Evolutionary conservation across 306 rosid species (phyloP).

Genomic region (Corylus heterophylla): DNA sequence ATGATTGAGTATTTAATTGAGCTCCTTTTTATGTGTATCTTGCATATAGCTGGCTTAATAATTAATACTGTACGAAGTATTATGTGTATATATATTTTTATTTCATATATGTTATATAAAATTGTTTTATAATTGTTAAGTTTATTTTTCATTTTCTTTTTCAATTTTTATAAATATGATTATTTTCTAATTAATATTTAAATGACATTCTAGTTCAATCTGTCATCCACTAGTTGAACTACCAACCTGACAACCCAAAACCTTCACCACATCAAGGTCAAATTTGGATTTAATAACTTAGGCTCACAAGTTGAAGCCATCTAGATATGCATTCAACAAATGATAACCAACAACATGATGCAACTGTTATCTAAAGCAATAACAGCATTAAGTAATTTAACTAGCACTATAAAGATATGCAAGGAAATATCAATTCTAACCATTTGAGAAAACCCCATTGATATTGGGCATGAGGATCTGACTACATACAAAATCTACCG

Average conservation of each 20-base stretch:
- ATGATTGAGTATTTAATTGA: background rate
- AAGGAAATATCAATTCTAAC: background rate
- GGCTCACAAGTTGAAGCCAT: background rate
- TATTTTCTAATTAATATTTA: background rate
- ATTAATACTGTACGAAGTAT: background rate
- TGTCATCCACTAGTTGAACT: too few species aligned
- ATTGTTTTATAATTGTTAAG: background rate
- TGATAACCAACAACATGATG: background rate
- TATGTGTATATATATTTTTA: background rate
- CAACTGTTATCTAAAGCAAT: background rate
- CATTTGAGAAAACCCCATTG: background rate
- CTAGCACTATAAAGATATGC: background rate
- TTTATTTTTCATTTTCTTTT: background rate
- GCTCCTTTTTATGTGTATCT: background rate
- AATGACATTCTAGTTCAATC: background rate
- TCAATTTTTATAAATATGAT: background rate
- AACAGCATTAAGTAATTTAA: background rate
- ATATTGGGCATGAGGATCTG: background rate
- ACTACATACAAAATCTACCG: constrained; percentile 10
- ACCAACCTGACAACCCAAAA: background rate
- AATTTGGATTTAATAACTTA: background rate
- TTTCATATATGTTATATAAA: background rate
- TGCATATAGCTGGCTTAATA: background rate
- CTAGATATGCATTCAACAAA: background rate
- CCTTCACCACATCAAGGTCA: background rate